phyloP scores from a whole-genome alignment of 805 yeast species.

The Metahyphopichia silvanorum region DNA sequence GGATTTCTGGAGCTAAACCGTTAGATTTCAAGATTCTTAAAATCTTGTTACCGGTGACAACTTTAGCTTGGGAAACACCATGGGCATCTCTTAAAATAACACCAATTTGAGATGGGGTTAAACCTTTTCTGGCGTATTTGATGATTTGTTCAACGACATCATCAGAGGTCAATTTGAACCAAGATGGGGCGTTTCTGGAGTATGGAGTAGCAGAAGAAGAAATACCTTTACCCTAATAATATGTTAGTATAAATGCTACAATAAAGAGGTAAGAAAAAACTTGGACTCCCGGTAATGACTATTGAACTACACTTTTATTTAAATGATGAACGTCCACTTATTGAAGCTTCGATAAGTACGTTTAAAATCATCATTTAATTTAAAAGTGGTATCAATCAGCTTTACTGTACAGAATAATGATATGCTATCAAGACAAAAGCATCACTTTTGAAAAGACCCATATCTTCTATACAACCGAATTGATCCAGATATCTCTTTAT shows the following conservation, averaged over 20 bases:
- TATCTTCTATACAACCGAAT: constrained; percentile 5
- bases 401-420: neutral
- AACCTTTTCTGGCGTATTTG: constrained; percentile 99
- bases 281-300: too few species aligned
- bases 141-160: constrained; percentile 95
- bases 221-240: constrained; percentile 92
- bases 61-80: constrained; percentile 97
- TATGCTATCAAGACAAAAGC: constrained; percentile 22
- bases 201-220: constrained; percentile 98
- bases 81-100: constrained; percentile 99
- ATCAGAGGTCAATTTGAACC: constrained; percentile 97
- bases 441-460: constrained; percentile 29
- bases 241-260: constrained; percentile 48
- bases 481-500: constrained; percentile 5
- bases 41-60: constrained; percentile 98
- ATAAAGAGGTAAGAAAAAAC: too few species aligned
- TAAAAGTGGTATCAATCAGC: constrained; percentile 56
- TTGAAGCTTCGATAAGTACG: too few species aligned
- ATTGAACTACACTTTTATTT: too few species aligned
- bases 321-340: too few species aligned
- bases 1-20: constrained; percentile 99
- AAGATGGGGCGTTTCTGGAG: constrained; percentile 97
- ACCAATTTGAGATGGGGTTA: constrained; percentile 99
- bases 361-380: too few species aligned
- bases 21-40: constrained; percentile 98